Conservation (phyloP, 306 rosid genomes). For the Malus sylvestris region DNA sequence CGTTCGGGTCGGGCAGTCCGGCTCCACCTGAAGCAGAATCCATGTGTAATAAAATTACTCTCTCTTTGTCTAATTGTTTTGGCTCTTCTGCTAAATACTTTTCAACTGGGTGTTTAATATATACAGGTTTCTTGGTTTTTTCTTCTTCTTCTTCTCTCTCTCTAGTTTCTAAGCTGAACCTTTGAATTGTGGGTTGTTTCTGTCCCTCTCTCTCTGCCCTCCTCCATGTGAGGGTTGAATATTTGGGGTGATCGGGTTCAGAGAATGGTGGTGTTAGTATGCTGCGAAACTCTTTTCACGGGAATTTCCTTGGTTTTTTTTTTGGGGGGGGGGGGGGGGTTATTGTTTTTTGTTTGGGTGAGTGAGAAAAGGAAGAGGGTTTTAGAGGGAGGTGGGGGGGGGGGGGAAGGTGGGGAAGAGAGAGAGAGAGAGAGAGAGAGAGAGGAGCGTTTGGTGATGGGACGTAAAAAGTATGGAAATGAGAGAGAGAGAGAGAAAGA, state of each 20-base stretch:
- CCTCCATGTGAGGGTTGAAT: constrained; percentile 3
- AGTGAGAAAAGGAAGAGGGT: constrained; percentile 5
- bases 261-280: neutral
- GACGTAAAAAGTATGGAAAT: constrained; percentile 51
- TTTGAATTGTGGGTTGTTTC: neutral
- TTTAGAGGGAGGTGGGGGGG: constrained; percentile 10
- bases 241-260: neutral
- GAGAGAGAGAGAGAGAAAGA: neutral
- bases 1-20: constrained; percentile 22
- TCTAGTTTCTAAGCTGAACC: neutral
- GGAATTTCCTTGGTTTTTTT: constrained; percentile 12
- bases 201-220: neutral
- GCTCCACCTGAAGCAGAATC: constrained; percentile 51
- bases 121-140: neutral
- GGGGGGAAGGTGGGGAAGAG: neutral
- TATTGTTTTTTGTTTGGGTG: neutral
- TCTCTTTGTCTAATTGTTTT: neutral
- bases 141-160: neutral
- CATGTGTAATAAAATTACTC: constrained; percentile 23
- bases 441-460: constrained; percentile 48
- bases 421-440: constrained; percentile 5
- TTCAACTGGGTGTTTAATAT: neutral
- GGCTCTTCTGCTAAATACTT: neutral
- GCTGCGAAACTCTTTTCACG: constrained; percentile 20
- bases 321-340: too few species aligned